Conservation (phyloP, 2,329 filamentous ascomycete genomes). For the Annulohypoxylon truncatum region DNA sequence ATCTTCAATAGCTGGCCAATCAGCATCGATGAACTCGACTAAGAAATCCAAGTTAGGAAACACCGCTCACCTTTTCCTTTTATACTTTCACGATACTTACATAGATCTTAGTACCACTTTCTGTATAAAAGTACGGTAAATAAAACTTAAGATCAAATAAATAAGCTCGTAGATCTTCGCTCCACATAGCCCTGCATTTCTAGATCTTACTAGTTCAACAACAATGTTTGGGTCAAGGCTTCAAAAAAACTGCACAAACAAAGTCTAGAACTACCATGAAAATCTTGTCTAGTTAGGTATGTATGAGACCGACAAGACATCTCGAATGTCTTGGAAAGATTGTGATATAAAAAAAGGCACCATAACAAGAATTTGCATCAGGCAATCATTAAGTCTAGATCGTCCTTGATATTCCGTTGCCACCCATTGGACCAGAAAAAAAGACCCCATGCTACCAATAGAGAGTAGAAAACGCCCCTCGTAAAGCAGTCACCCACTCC, state of each 20-base stretch:
- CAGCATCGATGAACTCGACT: slow-evolving; percentile 20
- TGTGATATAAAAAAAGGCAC: neutral
- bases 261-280: neutral
- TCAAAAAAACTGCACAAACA: neutral
- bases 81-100: neutral
- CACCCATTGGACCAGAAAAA: slow-evolving; percentile 16
- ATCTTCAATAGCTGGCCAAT: slow-evolving; percentile 26
- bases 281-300: neutral
- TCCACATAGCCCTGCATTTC: neutral
- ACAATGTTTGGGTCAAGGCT: neutral
- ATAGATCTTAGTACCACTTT: neutral
- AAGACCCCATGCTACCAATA: slow-evolving; percentile 18
- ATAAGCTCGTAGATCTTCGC: neutral
- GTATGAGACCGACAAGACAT: neutral
- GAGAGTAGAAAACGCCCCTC: slow-evolving; percentile 10
- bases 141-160: neutral
- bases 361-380: neutral
- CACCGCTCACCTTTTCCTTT: slow-evolving; percentile 1
- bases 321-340: neutral
- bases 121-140: neutral
- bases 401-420: neutral
- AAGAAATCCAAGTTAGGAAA: slow-evolving; percentile 33
- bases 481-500: slow-evolving; percentile 22
- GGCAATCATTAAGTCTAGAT: neutral
- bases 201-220: neutral